Conservation (phyloP, 2,329 filamentous ascomycete genomes). For the Xylaria polymorpha region DNA sequence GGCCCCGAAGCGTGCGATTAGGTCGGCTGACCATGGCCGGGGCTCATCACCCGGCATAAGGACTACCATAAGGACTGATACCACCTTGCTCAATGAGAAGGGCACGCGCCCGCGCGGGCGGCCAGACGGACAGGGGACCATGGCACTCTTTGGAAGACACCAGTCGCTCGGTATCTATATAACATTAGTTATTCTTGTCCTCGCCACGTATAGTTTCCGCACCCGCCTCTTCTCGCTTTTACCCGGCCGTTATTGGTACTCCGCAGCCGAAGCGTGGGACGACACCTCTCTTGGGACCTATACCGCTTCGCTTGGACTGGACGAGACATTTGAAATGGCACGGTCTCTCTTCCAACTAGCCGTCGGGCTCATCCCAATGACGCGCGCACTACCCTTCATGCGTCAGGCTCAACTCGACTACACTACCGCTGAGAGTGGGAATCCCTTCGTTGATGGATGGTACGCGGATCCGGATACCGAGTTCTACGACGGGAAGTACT, state of each 20-base stretch:
- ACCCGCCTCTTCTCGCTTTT: conserved; percentile 15
- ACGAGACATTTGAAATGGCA: conserved; percentile 17
- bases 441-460: conserved; percentile 62
- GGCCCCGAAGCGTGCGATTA: conserved; percentile 24
- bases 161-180: conserved; percentile 20
- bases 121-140: not conserved
- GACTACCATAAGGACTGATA: not conserved
- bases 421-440: conserved; percentile 57
- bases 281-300: conserved; percentile 7
- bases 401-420: conserved; percentile 47
- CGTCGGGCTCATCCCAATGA: conserved; percentile 22
- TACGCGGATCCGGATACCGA: conserved; percentile 64
- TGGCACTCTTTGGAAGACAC: not conserved
- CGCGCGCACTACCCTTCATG: conserved; percentile 23
- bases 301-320: not conserved
- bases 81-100: conserved; percentile 10
- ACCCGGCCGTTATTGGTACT: conserved; percentile 10
- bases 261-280: not conserved
- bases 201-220: conserved; percentile 2
- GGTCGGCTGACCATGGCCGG: conserved; percentile 22
- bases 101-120: conserved; percentile 26
- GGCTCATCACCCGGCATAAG: conserved; percentile 24
- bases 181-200: conserved; percentile 12
- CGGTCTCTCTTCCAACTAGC: conserved; percentile 1
- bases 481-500: conserved; percentile 59